These are phyloP conservation scores for Trichosanthes truncata DNA, from an alignment of 306 rosid genomes.

Conservation along the genomic window DNA sequence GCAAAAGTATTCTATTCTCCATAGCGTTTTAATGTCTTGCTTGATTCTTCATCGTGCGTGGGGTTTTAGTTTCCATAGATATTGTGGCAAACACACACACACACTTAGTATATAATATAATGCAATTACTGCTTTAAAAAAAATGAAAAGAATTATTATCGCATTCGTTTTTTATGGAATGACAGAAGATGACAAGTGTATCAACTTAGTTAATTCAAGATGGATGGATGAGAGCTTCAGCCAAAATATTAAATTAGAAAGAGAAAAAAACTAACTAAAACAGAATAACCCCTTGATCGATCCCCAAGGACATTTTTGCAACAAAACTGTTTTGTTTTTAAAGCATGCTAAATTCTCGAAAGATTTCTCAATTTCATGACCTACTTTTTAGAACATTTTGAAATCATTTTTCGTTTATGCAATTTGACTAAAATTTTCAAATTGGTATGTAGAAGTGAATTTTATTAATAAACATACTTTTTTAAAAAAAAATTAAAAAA, in stretches of 20 bases:
- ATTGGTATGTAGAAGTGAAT: too few species aligned
- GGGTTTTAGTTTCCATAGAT: background rate
- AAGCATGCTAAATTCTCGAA: too few species aligned
- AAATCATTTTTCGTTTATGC: too few species aligned
- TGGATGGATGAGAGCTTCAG: background rate
- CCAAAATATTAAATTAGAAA: background rate
- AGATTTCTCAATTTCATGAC: too few species aligned
- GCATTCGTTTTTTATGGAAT: background rate
- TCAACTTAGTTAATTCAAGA: background rate
- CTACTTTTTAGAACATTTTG: too few species aligned
- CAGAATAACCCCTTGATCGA: too few species aligned
- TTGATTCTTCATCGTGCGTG: background rate
- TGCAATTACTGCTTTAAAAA: background rate
- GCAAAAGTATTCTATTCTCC: background rate
- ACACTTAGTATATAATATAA: background rate
- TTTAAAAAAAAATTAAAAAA: too few species aligned
- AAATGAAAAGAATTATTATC: background rate
- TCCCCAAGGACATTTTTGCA: background rate
- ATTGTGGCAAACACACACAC: background rate
- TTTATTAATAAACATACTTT: too few species aligned
- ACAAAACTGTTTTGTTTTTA: background rate
- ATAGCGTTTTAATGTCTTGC: background rate
- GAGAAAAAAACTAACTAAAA: too few species aligned
- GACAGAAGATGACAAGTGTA: background rate
- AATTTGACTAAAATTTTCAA: background rate